Percentiles rank a stretch among this genome's conserved stretches.
Conservation (phyloP, 164 flowering plant genomes). For the Piper betle region DNA sequence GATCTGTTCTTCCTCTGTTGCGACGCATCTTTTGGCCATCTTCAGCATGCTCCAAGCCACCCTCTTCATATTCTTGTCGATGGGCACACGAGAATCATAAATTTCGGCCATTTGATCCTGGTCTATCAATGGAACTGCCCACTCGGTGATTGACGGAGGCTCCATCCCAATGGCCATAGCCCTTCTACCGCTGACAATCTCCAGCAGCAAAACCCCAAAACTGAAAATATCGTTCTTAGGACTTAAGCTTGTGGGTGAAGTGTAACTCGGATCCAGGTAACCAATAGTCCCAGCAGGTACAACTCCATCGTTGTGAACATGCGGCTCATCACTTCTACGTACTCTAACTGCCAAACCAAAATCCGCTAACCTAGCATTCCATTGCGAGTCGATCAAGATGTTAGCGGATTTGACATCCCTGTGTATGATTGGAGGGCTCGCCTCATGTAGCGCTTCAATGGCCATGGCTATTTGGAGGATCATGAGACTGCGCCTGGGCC, state of each 20-base stretch:
- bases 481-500: conserved; percentile 36
- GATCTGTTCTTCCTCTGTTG: conserved; percentile 1
- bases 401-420: conserved; percentile 59
- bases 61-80: conserved; percentile 5
- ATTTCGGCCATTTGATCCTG: conserved; percentile 5
- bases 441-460: conserved; percentile 33
- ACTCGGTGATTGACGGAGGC: conserved; percentile 31
- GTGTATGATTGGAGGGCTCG: conserved; percentile 33
- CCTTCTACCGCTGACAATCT: conserved; percentile 41
- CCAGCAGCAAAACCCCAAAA: conserved; percentile 57
- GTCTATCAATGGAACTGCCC: conserved; percentile 18
- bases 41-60: conserved; percentile 12
- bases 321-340: not conserved
- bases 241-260: conserved; percentile 35
- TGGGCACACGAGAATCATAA: conserved; percentile 8
- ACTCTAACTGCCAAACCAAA: conserved; percentile 42
- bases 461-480: conserved; percentile 43
- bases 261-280: conserved; percentile 61
- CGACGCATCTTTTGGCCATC: conserved; percentile 28
- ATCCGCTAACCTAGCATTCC: conserved; percentile 49
- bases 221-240: conserved; percentile 56
- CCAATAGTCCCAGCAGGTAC: conserved; percentile 74
- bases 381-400: conserved; percentile 39
- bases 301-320: not conserved
- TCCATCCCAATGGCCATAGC: conserved; percentile 30